phyloP scores from a whole-genome alignment of 106 monocot species.

The Iris macrosiphon region DNA sequence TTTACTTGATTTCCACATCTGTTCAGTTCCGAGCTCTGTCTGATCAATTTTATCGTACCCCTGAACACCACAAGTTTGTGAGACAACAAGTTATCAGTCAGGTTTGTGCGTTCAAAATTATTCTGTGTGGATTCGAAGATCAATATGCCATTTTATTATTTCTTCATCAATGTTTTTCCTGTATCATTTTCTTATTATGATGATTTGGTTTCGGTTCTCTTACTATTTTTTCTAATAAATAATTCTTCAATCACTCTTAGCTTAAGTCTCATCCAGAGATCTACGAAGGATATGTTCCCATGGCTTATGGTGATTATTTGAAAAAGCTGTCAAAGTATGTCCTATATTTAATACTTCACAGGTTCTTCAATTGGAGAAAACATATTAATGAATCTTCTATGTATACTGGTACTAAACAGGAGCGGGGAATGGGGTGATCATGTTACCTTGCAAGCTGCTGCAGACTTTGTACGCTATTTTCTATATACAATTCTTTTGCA shows the following conservation, averaged over 20 bases:
- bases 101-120: conserved; percentile 12
- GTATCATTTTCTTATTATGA: background rate
- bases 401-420: no score
- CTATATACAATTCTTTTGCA: no score
- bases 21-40: conserved; percentile 70
- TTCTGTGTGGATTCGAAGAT: no score
- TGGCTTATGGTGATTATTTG: conserved; percentile 86
- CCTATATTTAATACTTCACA: background rate
- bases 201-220: background rate
- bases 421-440: conserved; percentile 96
- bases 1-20: background rate
- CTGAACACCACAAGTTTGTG: conserved; percentile 78
- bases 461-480: conserved; percentile 72
- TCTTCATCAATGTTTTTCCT: background rate
- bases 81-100: conserved; percentile 63
- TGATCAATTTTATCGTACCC: conserved; percentile 65
- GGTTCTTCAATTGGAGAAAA: background rate
- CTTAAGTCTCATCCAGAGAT: conserved; percentile 72
- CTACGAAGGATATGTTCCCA: conserved; percentile 95
- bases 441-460: conserved; percentile 91
- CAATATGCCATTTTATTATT: no score
- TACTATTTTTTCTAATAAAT: background rate
- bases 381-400: no score
- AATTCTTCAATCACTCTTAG: conserved; percentile 30
- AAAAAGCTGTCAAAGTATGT: conserved; percentile 62